Conservation (phyloP, 1,139 yeast genomes). For the Sugiyamaella novakii region DNA sequence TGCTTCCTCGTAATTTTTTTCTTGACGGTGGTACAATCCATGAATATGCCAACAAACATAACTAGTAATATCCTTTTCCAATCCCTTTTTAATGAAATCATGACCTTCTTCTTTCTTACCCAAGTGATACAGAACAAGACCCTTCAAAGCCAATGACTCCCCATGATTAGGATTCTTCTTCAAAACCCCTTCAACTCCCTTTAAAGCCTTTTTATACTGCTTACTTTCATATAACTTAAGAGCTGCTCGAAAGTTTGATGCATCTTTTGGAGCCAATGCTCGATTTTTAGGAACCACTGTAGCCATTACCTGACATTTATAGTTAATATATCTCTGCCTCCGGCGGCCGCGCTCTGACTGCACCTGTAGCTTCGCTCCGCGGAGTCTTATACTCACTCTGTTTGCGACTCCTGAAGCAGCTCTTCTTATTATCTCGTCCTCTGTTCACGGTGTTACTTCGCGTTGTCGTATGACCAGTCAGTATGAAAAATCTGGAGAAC, state of each 20-base stretch:
- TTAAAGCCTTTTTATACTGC: constrained; percentile 84
- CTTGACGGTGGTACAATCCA: constrained; percentile 78
- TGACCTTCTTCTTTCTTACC: constrained; percentile 67
- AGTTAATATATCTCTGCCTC: constrained; percentile 3
- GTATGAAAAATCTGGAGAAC: too few species aligned
- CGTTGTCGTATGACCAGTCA: too few species aligned
- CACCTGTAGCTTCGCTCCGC: not conserved
- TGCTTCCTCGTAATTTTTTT: constrained; percentile 73
- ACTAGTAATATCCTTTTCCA: constrained; percentile 55
- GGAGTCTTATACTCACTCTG: not conserved
- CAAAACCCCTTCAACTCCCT: constrained; percentile 70
- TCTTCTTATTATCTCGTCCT: not conserved
- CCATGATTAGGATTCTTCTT: constrained; percentile 78
- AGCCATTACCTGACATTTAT: constrained; percentile 13
- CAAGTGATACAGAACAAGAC: constrained; percentile 59
- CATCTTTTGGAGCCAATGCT: constrained; percentile 53
- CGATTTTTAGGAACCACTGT: constrained; percentile 31
- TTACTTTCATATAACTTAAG: constrained; percentile 78
- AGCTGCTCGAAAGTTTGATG: constrained; percentile 75
- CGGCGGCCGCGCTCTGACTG: constrained; percentile 1
- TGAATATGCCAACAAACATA: constrained; percentile 82
- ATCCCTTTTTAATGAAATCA: constrained; percentile 60
- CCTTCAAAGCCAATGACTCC: constrained; percentile 84
- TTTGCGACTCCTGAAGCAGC: not conserved
- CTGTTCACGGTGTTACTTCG: too few species aligned